Evolutionary conservation across 2,329 filamentous ascomycete species (phyloP).

Genomic region (Colletotrichum musae): DNA sequence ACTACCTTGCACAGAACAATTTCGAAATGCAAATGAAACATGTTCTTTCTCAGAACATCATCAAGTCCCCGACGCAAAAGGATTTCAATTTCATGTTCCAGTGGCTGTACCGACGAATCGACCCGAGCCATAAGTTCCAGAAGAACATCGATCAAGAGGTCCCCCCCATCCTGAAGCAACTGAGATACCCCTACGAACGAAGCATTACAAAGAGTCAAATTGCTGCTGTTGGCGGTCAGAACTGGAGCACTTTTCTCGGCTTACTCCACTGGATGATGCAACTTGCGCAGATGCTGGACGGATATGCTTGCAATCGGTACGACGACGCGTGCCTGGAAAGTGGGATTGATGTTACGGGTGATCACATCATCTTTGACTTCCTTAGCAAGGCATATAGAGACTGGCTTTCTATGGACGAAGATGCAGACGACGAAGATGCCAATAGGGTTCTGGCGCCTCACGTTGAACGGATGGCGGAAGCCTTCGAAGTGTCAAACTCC

Average conservation of each 20-base stretch:
- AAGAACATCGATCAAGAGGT: constrained; percentile 97
- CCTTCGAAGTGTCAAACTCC: constrained; percentile 88
- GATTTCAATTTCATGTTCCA: constrained; percentile 99
- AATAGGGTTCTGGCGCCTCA: constrained; percentile 86
- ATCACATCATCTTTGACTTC: constrained; percentile 96
- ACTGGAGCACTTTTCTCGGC: constrained; percentile 95
- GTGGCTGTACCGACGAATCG: constrained; percentile 96
- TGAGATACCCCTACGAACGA: constrained; percentile 95
- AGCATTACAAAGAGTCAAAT: constrained; percentile 98
- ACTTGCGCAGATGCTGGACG: constrained; percentile 91
- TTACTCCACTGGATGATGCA: constrained; percentile 99
- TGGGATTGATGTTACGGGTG: constrained; percentile 88
- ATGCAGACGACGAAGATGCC: constrained; percentile 87
- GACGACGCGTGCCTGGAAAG: constrained; percentile 91
- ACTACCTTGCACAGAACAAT: constrained; percentile 93
- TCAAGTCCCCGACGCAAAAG: constrained; percentile 96
- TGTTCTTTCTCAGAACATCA: constrained; percentile 88
- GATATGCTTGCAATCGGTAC: constrained; percentile 83
- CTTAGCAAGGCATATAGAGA: constrained; percentile 91
- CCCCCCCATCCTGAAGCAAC: constrained; percentile 89
- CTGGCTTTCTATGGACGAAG: constrained; percentile 93
- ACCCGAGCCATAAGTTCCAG: constrained; percentile 92
- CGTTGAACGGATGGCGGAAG: constrained; percentile 86
- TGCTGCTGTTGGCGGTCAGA: constrained; percentile 93
- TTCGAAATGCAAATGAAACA: constrained; percentile 99